These are phyloP conservation scores for Ulmus americana DNA, from an alignment of 331 rosid genomes.

Conservation along the genomic window DNA sequence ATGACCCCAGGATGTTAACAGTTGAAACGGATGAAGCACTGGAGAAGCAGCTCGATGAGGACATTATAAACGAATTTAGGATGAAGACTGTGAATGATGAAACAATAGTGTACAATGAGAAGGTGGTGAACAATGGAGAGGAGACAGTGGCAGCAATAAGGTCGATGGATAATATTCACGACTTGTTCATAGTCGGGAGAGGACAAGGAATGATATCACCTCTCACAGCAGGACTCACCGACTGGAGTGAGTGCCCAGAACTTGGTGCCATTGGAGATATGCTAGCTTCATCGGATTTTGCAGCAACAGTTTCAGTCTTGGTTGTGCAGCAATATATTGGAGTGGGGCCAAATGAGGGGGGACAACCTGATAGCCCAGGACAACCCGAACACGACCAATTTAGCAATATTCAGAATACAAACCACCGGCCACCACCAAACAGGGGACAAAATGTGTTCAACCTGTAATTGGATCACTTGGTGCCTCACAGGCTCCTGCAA, in stretches of 20 bases:
- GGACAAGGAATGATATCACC: slow-evolving; percentile 59
- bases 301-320: slow-evolving; percentile 64
- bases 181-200: slow-evolving; percentile 68
- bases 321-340: slow-evolving; percentile 71
- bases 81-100: slow-evolving; percentile 18
- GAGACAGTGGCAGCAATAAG: slow-evolving; percentile 69
- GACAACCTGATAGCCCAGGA: slow-evolving; percentile 23
- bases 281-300: slow-evolving; percentile 78
- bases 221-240: slow-evolving; percentile 69
- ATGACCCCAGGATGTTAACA: slow-evolving; percentile 7
- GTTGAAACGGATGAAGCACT: slow-evolving; percentile 32
- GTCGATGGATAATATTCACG: slow-evolving; percentile 52
- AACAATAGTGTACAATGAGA: slow-evolving; percentile 44
- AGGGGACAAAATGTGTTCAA: slow-evolving; percentile 19
- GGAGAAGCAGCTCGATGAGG: slow-evolving; percentile 52
- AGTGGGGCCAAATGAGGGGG: slow-evolving; percentile 23
- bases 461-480: not conserved
- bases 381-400: slow-evolving; percentile 18
- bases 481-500: not conserved
- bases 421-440: slow-evolving; percentile 14
- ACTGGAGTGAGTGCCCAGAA: slow-evolving; percentile 93
- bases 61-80: slow-evolving; percentile 37
- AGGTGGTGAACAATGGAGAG: slow-evolving; percentile 65
- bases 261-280: slow-evolving; percentile 85
- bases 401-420: slow-evolving; percentile 4